Percentiles rank a stretch among this genome's conserved stretches.
Evolutionary conservation across 2,329 filamentous ascomycete genomes (phyloP).

Genomic region (Rutstroemia sp.): DNA sequence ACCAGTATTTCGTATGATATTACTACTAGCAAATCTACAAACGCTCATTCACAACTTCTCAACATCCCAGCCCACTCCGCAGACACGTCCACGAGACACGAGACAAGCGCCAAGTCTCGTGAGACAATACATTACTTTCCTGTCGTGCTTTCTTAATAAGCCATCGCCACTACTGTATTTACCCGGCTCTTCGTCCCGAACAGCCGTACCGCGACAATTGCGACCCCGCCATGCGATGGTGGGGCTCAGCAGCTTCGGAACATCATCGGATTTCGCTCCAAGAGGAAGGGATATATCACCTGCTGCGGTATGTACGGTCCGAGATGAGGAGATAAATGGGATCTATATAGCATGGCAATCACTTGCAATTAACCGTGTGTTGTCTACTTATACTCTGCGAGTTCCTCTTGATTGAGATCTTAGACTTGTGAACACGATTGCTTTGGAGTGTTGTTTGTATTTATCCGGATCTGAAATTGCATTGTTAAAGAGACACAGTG

Average conservation of each 20-base stretch:
- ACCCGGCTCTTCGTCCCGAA: constrained; percentile 2
- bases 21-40: neutral
- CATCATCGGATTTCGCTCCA: constrained; percentile 11
- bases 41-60: neutral
- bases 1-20: neutral
- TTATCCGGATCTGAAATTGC: constrained; percentile 6
- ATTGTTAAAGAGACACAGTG: constrained; percentile 5
- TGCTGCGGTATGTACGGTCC: constrained; percentile 22
- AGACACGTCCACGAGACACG: neutral
- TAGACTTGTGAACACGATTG: neutral
- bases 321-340: neutral
- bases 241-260: constrained; percentile 13
- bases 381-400: constrained; percentile 7
- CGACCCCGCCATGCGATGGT: constrained; percentile 9
- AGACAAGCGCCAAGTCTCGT: constrained; percentile 4
- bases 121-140: neutral
- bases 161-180: neutral
- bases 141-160: too few relatives aligned
- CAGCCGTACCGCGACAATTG: neutral
- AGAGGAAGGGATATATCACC: constrained; percentile 9
- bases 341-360: neutral
- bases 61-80: neutral
- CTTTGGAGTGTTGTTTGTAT: neutral
- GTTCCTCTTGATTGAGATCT: neutral
- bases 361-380: constrained; percentile 1